Evolutionary conservation across 257 asterid genomes (phyloP).

Genomic region (Ophiorrhiza pumila): DNA sequence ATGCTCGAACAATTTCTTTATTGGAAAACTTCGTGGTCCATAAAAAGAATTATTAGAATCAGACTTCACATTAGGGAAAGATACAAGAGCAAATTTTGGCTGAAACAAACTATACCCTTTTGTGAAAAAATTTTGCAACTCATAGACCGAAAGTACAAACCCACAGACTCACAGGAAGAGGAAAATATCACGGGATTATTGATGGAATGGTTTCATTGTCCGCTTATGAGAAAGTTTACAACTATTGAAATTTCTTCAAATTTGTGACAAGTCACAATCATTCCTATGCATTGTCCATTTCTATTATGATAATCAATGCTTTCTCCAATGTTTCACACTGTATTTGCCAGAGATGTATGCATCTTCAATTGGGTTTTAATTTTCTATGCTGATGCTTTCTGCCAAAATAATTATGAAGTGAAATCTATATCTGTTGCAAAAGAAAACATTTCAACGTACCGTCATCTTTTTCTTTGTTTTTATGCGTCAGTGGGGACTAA

Average conservation of each 20-base stretch:
- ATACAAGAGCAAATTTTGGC: not conserved
- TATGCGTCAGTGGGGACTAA: constrained; percentile 3
- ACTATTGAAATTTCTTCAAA: not conserved
- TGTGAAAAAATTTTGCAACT: not conserved
- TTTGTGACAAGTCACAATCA: constrained; percentile 21
- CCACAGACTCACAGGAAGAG: not conserved
- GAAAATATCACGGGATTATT: not conserved
- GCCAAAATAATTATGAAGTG: constrained; percentile 3
- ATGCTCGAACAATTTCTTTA: no score
- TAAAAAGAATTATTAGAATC: no score
- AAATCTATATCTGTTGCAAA: constrained; percentile 8
- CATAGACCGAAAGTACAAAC: not conserved
- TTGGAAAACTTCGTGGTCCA: no score
- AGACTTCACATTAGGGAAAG: not conserved
- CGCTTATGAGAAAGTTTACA: not conserved
- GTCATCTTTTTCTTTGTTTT: not conserved
- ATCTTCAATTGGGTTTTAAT: not conserved
- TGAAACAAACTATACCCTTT: not conserved
- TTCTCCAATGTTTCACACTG: not conserved
- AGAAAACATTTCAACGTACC: constrained; percentile 12
- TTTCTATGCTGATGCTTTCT: not conserved
- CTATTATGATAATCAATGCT: not conserved
- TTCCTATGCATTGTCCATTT: constrained; percentile 17
- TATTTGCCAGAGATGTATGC: not conserved
- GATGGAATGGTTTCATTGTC: not conserved